Evolutionary conservation across 1,284 basidiomycete genomes (phyloP).

Genomic region (Pseudozyma sp.): DNA sequence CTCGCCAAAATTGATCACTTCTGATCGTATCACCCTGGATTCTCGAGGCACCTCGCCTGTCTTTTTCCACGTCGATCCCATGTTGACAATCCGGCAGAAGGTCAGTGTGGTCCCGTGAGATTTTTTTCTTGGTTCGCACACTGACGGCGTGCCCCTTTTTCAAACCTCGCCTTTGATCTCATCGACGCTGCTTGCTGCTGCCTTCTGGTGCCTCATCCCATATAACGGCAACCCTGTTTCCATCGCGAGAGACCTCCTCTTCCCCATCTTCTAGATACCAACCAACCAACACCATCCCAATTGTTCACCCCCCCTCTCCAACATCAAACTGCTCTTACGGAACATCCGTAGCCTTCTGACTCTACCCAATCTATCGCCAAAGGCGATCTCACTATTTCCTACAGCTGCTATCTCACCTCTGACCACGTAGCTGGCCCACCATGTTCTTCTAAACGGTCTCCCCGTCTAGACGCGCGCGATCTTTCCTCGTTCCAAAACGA

Average conservation of each 20-base stretch:
- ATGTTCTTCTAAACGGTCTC: constrained; percentile 55
- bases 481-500: constrained; percentile 47
- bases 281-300: constrained; percentile 19
- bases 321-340: constrained; percentile 2
- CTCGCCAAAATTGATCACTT: neutral
- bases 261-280: constrained; percentile 10
- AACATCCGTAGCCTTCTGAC: constrained; percentile 22
- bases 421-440: constrained; percentile 56
- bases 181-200: constrained; percentile 9
- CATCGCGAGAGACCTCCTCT: neutral
- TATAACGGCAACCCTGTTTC: constrained; percentile 12
- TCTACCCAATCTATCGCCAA: constrained; percentile 21
- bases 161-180: neutral
- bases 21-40: constrained; percentile 16
- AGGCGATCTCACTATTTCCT: constrained; percentile 43
- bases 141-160: too few relatives aligned
- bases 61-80: constrained; percentile 1
- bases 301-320: constrained; percentile 17
- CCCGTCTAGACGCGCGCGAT: constrained; percentile 40
- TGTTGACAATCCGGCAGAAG: constrained; percentile 1
- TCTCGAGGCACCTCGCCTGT: constrained; percentile 2
- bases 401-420: constrained; percentile 42
- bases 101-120: constrained; percentile 2
- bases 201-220: constrained; percentile 23
- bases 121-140: too few relatives aligned